These are phyloP conservation scores for Sporothrix sp. DNA, from an alignment of 2,329 filamentous ascomycete species.

Conservation along the genomic window DNA sequence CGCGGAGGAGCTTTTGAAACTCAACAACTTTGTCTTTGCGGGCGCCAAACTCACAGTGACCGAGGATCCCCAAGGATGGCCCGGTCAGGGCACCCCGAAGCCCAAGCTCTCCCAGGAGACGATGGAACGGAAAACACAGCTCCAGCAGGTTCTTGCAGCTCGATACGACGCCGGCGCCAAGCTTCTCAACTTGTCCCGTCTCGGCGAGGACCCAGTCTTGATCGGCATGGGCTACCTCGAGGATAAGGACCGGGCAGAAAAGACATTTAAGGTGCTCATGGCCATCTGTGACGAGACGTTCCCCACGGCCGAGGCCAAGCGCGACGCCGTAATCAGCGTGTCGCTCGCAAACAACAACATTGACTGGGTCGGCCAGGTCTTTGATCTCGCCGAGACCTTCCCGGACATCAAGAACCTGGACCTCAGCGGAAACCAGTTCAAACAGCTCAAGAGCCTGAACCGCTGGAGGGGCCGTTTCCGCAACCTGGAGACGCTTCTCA, in stretches of 20 bases:
- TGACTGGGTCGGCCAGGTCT: constrained; percentile 60
- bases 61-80: constrained; percentile 33
- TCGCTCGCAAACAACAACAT: constrained; percentile 75
- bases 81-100: constrained; percentile 21
- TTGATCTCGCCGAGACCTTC: constrained; percentile 65
- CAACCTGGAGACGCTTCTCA: constrained; percentile 68
- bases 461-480: constrained; percentile 73
- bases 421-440: constrained; percentile 73
- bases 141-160: constrained; percentile 60
- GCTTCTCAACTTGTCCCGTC: constrained; percentile 70
- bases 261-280: constrained; percentile 90
- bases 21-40: constrained; percentile 61
- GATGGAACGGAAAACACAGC: constrained; percentile 54
- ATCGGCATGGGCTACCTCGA: constrained; percentile 67
- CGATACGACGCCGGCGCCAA: constrained; percentile 66
- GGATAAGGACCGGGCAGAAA: constrained; percentile 60
- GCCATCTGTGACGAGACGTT: constrained; percentile 72
- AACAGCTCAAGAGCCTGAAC: constrained; percentile 55
- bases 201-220: constrained; percentile 64
- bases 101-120: constrained; percentile 39
- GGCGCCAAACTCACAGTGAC: constrained; percentile 50
- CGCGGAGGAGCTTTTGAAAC: constrained; percentile 52
- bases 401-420: constrained; percentile 83
- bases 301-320: constrained; percentile 59
- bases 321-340: constrained; percentile 71